Evolutionary conservation across 306 rosid species (phyloP), one percentile per base, ranked within the genome.

Genomic region (Nissolia schottii): DNA sequence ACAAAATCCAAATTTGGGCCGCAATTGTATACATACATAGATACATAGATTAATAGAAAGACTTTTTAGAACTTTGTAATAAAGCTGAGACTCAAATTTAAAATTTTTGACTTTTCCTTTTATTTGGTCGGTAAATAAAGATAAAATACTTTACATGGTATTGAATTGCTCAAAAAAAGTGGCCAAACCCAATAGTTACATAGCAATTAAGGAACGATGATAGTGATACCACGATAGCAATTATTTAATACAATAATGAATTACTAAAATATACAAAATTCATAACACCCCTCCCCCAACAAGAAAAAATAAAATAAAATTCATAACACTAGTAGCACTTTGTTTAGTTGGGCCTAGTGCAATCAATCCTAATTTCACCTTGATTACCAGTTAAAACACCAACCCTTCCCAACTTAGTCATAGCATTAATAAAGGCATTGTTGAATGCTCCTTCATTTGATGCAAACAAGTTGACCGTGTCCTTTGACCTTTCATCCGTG

Each of bases 341-440:
- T 20, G 23, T 67, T 75, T 73, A 82, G 71, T 85, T 85, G 1
- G 87, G 74, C 50, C 49, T 49, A 4, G 83, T 18, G 67, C 96
- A 94, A 70, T 89, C 88, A 40, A 63, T 51, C 71, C 97, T 80
- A 72, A 91, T 86, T 75, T 94, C 96, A 7, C 95, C 97, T 35
- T 82, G 81, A 29, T 74, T 85, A 48, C 88, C 89, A 35, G 92
- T 87, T 78, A 80, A 85, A 20, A 94, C 85, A 18, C 93, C 97
- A 11, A 91, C 81, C 40, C 89, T 69, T 31, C 96, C 99, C 71
- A 94, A 79, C 85, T 81, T 91, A 20, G 87, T 94, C 3, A 91
- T 89, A 15, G 98, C 98, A 59, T 40, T 10, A 43, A 76, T 75
- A 84, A 78, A 95, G 83, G 85, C 96, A 24, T 11, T 59, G 13